Evolutionary conservation across 2,329 filamentous ascomycete species (phyloP).

Genomic region (Phialocephala sp.): DNA sequence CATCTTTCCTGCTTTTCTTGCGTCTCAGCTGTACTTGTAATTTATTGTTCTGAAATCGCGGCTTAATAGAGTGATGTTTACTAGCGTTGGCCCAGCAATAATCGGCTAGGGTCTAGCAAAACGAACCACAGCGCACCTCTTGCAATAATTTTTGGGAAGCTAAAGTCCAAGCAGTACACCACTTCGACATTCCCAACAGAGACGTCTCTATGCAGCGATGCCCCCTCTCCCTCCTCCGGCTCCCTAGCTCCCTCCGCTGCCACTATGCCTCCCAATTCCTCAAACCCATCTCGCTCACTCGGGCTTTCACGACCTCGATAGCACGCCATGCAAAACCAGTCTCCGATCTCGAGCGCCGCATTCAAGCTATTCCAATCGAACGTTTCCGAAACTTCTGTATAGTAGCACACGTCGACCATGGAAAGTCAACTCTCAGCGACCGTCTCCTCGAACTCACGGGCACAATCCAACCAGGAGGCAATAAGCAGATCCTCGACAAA

Average conservation of each 20-base stretch:
- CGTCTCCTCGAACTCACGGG: conserved; percentile 92
- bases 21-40: conserved; percentile 4
- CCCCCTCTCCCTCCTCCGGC: conserved; percentile 41
- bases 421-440: conserved; percentile 94
- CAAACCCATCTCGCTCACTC: conserved; percentile 22
- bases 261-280: conserved; percentile 40
- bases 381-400: conserved; percentile 97
- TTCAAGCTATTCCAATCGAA: conserved; percentile 77
- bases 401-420: conserved; percentile 98
- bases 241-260: conserved; percentile 41
- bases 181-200: conserved; percentile 19
- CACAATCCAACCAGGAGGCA: conserved; percentile 83
- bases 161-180: background rate
- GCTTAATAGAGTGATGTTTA: background rate
- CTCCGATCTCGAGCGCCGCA: conserved; percentile 60
- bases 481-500: conserved; percentile 97
- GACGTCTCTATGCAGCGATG: conserved; percentile 44
- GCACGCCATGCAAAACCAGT: conserved; percentile 41
- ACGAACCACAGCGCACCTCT: background rate
- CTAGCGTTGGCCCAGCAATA: conserved; percentile 10
- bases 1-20: conserved; percentile 33
- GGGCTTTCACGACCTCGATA: conserved; percentile 39
- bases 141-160: background rate
- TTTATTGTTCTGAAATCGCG: conserved; percentile 9
- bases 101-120: conserved; percentile 3